These are phyloP conservation scores for Fraxinus platypoda DNA, from an alignment of 305 asterid species.

Conservation along the genomic window DNA sequence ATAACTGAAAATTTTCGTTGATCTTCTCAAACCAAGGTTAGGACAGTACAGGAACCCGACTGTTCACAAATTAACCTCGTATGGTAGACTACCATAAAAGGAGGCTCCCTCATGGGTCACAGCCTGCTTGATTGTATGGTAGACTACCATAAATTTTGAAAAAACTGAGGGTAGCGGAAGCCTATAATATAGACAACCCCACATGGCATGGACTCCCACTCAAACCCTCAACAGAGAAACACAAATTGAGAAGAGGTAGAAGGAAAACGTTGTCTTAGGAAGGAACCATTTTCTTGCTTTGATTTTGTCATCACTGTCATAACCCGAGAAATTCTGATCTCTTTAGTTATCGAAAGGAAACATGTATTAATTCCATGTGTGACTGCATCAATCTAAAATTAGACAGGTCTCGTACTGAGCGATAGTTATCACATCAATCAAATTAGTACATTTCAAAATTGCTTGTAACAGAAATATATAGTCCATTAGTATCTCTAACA, in stretches of 20 bases:
- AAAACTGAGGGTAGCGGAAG: not conserved
- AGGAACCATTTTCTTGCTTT: not conserved
- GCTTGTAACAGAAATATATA: not conserved
- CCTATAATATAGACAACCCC: not conserved
- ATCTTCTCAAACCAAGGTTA: not conserved
- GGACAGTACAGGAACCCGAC: not conserved
- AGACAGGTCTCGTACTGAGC: not conserved
- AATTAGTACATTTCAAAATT: not conserved
- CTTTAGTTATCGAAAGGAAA: not conserved
- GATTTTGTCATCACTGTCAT: not conserved
- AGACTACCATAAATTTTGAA: not conserved
- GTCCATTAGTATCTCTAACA: not conserved
- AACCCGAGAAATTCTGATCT: not conserved
- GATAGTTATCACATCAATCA: not conserved
- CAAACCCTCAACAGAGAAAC: not conserved
- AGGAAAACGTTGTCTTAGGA: not conserved
- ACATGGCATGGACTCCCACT: not conserved
- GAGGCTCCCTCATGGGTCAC: not conserved
- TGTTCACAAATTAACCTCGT: not conserved
- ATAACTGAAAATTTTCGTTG: not conserved
- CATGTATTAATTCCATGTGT: not conserved
- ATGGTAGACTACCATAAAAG: no score
- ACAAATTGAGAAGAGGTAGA: not conserved
- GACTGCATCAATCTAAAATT: not conserved
- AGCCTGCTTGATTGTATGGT: not conserved